Evolutionary conservation across 2,329 filamentous ascomycete species (phyloP).

Genomic region (Cryphonectria japonica): DNA sequence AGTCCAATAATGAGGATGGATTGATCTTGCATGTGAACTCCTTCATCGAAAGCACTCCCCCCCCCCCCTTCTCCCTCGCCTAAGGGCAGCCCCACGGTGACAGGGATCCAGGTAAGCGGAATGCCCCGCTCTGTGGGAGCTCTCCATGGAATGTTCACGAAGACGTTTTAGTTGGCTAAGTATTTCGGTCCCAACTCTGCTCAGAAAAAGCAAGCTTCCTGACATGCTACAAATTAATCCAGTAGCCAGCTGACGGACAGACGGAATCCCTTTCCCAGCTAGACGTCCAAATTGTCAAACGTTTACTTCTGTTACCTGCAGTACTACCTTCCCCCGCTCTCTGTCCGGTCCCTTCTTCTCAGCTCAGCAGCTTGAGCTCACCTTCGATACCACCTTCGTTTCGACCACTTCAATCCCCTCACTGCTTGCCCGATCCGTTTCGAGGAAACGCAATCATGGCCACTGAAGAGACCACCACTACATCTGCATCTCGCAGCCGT

Average conservation of each 20-base stretch:
- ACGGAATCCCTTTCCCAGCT: background rate
- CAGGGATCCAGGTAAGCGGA: constrained; percentile 18
- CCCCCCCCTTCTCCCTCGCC: background rate
- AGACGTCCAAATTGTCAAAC: background rate
- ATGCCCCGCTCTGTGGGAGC: constrained; percentile 24
- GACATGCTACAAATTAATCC: background rate
- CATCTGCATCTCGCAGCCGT: constrained; percentile 64
- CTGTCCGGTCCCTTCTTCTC: background rate
- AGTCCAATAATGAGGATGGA: background rate
- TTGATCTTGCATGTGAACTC: constrained; percentile 8
- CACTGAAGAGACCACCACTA: constrained; percentile 43
- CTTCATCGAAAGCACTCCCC: background rate
- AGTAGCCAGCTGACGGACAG: background rate
- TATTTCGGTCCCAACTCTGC: background rate
- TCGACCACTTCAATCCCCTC: background rate
- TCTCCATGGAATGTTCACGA: constrained; percentile 28
- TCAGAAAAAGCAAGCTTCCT: background rate
- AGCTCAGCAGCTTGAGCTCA: background rate
- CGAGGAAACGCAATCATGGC: constrained; percentile 42
- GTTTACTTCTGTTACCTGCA: background rate
- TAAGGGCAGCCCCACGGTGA: constrained; percentile 1
- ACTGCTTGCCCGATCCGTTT: background rate
- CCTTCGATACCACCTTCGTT: background rate
- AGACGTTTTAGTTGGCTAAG: constrained; percentile 1
- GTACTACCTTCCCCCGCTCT: too few relatives aligned